These are phyloP conservation scores for Cryptococcus deneoformans DNA, from an alignment of 1,284 basidiomycete species.

Conservation along the genomic window DNA sequence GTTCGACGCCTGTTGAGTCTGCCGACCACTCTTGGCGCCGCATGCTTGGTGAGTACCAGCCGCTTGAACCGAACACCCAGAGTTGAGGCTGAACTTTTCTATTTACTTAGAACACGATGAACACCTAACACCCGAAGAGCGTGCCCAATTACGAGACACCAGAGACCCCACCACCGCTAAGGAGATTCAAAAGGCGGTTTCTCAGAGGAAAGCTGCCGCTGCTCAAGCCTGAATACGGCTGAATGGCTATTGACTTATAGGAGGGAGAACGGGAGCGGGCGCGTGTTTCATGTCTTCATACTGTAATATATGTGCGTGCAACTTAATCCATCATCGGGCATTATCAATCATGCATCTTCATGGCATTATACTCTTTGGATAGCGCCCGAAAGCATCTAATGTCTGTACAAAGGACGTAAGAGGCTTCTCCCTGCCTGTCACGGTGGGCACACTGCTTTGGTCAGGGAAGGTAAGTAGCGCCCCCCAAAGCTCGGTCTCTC, in stretches of 20 bases:
- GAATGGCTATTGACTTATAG: no score
- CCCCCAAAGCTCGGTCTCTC: background rate
- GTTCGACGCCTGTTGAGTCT: conserved; percentile 6
- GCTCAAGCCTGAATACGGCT: background rate
- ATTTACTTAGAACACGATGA: background rate
- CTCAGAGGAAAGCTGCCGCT: background rate
- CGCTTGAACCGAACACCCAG: background rate
- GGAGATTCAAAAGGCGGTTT: background rate
- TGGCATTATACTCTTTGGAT: no score
- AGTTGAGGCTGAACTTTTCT: background rate
- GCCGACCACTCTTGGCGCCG: conserved; percentile 42
- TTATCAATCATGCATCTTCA: no score
- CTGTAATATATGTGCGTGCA: no score
- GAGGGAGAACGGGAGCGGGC: no score
- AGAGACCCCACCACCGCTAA: background rate
- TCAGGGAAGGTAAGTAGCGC: conserved; percentile 5
- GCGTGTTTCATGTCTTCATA: no score
- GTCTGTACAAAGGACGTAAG: no score
- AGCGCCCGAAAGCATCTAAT: no score
- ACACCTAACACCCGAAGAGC: background rate
- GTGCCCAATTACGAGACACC: background rate
- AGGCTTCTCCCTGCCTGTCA: no score
- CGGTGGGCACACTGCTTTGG: background rate
- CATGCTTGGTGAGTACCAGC: conserved; percentile 33
- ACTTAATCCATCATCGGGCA: no score